phyloP scores from a whole-genome alignment of 2,329 filamentous ascomycete genomes.

The Penicillium sp. region DNA sequence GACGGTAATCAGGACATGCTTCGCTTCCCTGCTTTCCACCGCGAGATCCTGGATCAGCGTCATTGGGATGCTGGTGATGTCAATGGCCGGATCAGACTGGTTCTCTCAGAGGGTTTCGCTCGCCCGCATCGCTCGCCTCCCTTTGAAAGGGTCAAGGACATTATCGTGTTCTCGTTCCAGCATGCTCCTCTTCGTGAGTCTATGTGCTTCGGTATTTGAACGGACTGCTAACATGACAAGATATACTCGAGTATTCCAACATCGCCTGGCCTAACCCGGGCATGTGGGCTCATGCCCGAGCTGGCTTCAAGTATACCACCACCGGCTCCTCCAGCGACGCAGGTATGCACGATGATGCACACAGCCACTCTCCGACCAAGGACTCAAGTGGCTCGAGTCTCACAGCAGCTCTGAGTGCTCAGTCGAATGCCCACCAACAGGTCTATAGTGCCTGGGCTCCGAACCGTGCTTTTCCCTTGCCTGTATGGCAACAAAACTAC shows the following conservation, averaged over 20 bases:
- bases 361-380: conserved; percentile 58
- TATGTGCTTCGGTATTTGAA: too few relatives aligned
- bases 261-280: conserved; percentile 74
- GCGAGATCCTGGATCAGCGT: conserved; percentile 61
- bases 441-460: conserved; percentile 25
- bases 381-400: conserved; percentile 11
- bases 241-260: conserved; percentile 64
- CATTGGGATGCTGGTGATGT: conserved; percentile 68
- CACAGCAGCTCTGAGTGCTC: conserved; percentile 7
- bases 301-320: conserved; percentile 33
- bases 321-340: conserved; percentile 24
- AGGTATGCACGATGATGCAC: conserved; percentile 51
- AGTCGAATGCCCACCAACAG: conserved; percentile 17
- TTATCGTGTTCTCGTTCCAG: conserved; percentile 76
- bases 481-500: conserved; percentile 22
- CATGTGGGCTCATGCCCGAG: conserved; percentile 58
- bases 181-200: conserved; percentile 69
- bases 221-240: conserved; percentile 41
- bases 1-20: conserved; percentile 58
- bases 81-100: conserved; percentile 67
- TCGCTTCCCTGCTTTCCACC: conserved; percentile 66
- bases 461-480: conserved; percentile 30
- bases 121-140: conserved; percentile 45
- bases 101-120: conserved; percentile 68
- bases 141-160: conserved; percentile 64